Conservation (phyloP, 768 basidiomycete genomes). For the Mycena capillaripes region DNA sequence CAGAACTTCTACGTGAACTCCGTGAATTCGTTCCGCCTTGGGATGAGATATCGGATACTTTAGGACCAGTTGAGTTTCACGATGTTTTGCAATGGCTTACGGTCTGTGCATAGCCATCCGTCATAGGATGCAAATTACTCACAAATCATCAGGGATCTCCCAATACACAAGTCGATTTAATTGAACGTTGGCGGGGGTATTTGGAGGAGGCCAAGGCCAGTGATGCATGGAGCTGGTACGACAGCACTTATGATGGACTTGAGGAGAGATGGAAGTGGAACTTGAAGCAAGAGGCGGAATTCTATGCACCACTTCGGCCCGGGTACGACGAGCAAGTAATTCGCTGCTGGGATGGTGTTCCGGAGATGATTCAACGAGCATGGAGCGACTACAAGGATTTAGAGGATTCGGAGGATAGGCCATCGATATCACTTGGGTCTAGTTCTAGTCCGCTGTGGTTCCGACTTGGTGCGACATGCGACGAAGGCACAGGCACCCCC, state of each 20-base stretch:
- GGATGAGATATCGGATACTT: not conserved
- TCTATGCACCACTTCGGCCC: not conserved
- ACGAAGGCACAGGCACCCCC: too few relatives aligned
- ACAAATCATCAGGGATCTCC: not conserved
- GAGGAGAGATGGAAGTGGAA: not conserved
- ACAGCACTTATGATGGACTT: not conserved
- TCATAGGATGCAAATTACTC: not conserved
- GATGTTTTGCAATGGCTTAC: not conserved
- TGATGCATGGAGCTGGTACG: not conserved
- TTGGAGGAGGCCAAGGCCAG: not conserved
- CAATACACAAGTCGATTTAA: not conserved
- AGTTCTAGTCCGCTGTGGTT: too few relatives aligned
- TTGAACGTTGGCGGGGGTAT: not conserved
- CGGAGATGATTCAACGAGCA: not conserved
- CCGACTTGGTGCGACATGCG: too few relatives aligned
- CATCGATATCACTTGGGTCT: too few relatives aligned
- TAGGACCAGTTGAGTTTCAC: too few relatives aligned
- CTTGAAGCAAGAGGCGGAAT: not conserved
- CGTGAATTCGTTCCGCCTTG: not conserved
- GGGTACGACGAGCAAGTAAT: not conserved
- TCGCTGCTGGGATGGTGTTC: not conserved
- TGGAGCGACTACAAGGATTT: not conserved
- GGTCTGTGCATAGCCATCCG: not conserved
- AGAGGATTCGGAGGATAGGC: not conserved
- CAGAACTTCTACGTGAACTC: not conserved